phyloP scores from a whole-genome alignment of 2,329 filamentous ascomycete genomes.

The Juglanconis juglandina region DNA sequence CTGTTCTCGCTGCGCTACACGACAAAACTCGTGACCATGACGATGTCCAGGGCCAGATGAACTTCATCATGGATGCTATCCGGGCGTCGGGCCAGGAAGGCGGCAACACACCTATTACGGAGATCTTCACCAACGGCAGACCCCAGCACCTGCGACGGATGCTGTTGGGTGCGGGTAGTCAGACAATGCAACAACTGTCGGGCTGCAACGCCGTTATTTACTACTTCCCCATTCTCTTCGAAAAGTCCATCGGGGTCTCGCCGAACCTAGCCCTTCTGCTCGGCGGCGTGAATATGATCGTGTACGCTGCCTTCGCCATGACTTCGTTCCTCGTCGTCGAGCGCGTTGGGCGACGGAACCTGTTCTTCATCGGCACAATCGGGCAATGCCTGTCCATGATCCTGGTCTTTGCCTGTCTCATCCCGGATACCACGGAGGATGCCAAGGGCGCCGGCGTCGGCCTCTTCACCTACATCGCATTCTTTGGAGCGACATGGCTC shows the following conservation, averaged over 20 bases:
- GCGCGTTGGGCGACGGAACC: constrained; percentile 42
- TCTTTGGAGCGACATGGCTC: constrained; percentile 64
- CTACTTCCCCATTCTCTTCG: constrained; percentile 45
- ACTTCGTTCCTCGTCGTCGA: constrained; percentile 53
- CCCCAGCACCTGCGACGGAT: constrained; percentile 23
- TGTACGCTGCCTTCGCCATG: constrained; percentile 56
- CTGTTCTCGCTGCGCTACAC: constrained; percentile 49
- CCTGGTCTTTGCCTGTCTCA: constrained; percentile 59
- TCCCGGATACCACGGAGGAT: constrained; percentile 59
- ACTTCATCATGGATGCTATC: constrained; percentile 35
- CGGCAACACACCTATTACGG: constrained; percentile 27
- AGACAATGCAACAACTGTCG: constrained; percentile 26
- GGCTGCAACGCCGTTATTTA: constrained; percentile 47
- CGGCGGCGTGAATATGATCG: constrained; percentile 48
- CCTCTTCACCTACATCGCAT: constrained; percentile 66
- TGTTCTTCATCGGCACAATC: constrained; percentile 42
- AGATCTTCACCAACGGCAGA: constrained; percentile 24
- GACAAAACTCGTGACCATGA: constrained; percentile 45
- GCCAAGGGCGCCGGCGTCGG: constrained; percentile 67
- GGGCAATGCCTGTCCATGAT: constrained; percentile 56
- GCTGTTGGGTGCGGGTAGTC: constrained; percentile 22
- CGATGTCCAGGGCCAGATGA: constrained; percentile 43
- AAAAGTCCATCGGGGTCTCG: constrained; percentile 25
- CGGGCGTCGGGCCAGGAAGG: constrained; percentile 28
- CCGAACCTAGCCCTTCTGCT: constrained; percentile 44